Conservation (phyloP, 1,284 basidiomycete species). For the Apiotrichum gamsii region DNA sequence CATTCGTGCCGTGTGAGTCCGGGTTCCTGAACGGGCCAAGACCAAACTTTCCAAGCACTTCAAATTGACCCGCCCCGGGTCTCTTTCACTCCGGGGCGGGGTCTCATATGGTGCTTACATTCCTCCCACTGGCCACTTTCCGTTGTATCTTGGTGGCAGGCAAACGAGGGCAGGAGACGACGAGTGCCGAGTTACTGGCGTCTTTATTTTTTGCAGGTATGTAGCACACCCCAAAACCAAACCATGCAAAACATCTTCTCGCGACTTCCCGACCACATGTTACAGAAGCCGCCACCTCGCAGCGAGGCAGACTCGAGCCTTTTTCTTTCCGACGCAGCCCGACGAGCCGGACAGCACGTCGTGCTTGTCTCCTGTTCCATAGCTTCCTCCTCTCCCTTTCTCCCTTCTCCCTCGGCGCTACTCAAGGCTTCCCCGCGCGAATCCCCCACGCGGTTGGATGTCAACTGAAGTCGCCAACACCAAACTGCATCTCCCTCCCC, state of each 20-base stretch:
- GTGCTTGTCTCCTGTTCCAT: no score
- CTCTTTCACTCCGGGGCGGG: slow-evolving; percentile 16
- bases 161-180: no score
- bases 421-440: slow-evolving; percentile 17
- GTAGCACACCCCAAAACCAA: no score
- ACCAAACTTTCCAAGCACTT: slow-evolving; percentile 16
- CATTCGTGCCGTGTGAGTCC: slow-evolving; percentile 23
- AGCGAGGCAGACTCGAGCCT: no score
- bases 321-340: slow-evolving; percentile 11
- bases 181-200: no score
- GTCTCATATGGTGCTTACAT: slow-evolving; percentile 23
- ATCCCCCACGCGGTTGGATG: slow-evolving; percentile 5
- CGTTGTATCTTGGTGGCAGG: no score
- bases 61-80: slow-evolving; percentile 22
- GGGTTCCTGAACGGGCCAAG: slow-evolving; percentile 45
- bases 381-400: slow-evolving; percentile 21
- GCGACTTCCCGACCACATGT: slow-evolving; percentile 22
- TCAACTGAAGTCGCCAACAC: slow-evolving; percentile 16
- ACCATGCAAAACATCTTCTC: slow-evolving; percentile 25
- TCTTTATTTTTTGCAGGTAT: no score
- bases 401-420: slow-evolving; percentile 25
- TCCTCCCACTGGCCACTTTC: background rate
- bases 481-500: no score
- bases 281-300: no score
- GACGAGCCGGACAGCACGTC: background rate